Evolutionary conservation across 805 yeast genomes (phyloP).

Genomic region (Zygosaccharomyces siamensis): DNA sequence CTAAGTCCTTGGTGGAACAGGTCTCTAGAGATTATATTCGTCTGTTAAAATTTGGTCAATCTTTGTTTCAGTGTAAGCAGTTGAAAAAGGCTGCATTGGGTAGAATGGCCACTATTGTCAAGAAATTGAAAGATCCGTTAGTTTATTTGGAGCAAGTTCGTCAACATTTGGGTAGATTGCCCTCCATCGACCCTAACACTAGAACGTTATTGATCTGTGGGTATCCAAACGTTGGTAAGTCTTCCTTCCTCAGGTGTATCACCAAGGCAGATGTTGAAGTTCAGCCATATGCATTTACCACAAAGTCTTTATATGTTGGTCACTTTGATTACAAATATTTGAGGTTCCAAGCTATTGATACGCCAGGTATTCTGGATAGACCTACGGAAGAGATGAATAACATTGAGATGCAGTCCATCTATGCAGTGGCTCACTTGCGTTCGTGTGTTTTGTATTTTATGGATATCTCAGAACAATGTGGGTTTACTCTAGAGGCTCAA

Average conservation of each 20-base stretch:
- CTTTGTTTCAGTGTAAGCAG: slow-evolving; percentile 97
- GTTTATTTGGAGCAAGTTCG: slow-evolving; percentile 95
- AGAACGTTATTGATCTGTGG: slow-evolving; percentile 97
- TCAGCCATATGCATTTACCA: slow-evolving; percentile 98
- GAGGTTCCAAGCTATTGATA: slow-evolving; percentile 97
- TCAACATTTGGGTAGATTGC: slow-evolving; percentile 98
- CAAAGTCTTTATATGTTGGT: slow-evolving; percentile 95
- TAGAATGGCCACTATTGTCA: slow-evolving; percentile 98
- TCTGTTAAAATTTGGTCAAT: slow-evolving; percentile 93
- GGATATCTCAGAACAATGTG: slow-evolving; percentile 99
- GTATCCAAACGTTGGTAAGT: slow-evolving; percentile 98
- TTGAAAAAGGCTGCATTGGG: slow-evolving; percentile 97
- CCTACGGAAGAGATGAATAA: slow-evolving; percentile 99
- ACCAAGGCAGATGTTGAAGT: slow-evolving; percentile 99
- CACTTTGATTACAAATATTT: slow-evolving; percentile 97
- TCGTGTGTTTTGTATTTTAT: slow-evolving; percentile 95
- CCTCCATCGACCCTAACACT: slow-evolving; percentile 97
- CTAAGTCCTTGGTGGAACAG: slow-evolving; percentile 91
- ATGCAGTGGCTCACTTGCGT: slow-evolving; percentile 96
- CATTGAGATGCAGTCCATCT: slow-evolving; percentile 98
- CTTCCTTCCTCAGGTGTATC: slow-evolving; percentile 86
- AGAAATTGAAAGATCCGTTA: slow-evolving; percentile 91
- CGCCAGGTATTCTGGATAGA: slow-evolving; percentile 97
- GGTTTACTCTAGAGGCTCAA: slow-evolving; percentile 94
- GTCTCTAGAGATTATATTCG: slow-evolving; percentile 94